Base-by-base conservation (phyloP, 23 red algal genomes). In the Gracilaria gracilis region DNA sequence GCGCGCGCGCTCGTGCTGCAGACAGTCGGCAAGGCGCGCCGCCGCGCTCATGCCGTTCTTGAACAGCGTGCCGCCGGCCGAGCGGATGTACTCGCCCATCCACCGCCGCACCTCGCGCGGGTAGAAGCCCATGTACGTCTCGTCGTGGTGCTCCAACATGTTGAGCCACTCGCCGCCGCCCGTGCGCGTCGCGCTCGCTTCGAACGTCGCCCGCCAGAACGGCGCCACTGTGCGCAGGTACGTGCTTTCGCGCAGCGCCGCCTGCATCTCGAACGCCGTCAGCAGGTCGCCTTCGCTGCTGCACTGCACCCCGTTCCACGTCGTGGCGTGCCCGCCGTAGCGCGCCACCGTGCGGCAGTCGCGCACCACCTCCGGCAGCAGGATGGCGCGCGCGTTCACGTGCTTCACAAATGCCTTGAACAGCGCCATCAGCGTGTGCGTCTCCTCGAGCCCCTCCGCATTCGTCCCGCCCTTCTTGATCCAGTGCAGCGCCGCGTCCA, bases 321-420 rank as follows among this genome's bases (percentile, higher is more conserved):
- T 27, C 24, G 91, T 94, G 1, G 24, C 44, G 19, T 54, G 27
- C n/a, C 97, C 97, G 42, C 70, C 64, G 88, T 89, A 98, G 16
- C 72, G 61, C 23, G 69, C 83, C 35, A 57, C 83, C 2, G 24
- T 51, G 8, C 40, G 70, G 54, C 59, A 53, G 53, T 89, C 80
- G 37, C 86, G 61, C 57, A 96, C 97, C 39, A 93, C 97, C 75
- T 98, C 97, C 4, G 97, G 93, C 75, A 93, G 38, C 40, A 98
- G 17, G 40, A 94, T 67, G 8, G 46, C 58, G 17, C 65, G 75
- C 16, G 73, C 38, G 67, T 93, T 90, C 33, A 98, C 49, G 51
- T 94, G 90, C 21, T 79, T 84, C 84, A 98, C 69, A 86, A 91
- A 96, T 40, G 83, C 83, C 85, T 98, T 98, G 86, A 98, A 55